Base-by-base conservation (phyloP, 2,329 filamentous ascomycete species). In the Alternaria ethzedia region DNA sequence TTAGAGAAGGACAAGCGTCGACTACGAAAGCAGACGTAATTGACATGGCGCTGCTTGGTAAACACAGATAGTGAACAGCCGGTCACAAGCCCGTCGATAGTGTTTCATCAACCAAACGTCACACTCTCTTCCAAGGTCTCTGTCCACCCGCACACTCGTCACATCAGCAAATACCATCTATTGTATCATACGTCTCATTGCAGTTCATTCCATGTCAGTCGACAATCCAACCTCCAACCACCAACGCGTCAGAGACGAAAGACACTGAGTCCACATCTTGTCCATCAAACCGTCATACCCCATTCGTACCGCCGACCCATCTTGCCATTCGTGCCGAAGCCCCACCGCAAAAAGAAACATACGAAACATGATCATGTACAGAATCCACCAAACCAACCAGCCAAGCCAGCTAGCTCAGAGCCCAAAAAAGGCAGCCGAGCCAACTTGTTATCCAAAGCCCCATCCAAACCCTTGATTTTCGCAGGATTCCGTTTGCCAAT, bases 341-440 rank as follows among this genome's bases (percentile, higher is more conserved):
- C 30, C 13, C 49, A 52, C 49, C 30, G 36, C 36, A 36, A 52
- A 52, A 41, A 7, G 36, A 32, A 52, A 52, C 49, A 41, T 52
- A 52, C 30, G 49, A 52, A 52, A 52, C 49, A 41, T 41, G 30
- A 52, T 52, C 49, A 52, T 52, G 49, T 52, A 52, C 49, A 52
- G 49, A 52, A 36, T 23, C 20, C 49, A 17, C 36, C 36, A 17
- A 41, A 17, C 3, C n/a, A 17, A 41, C 36, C 36, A 23, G 23
- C 23, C 23, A 23, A 23, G 23, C 23, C 23, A 23, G 23, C 23
- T 23, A 23, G 23, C 23, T 23, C 23, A 52, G 49, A 52, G 23
- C 49, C 28, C 20, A 17, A 17, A 41, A 15, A 15, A 20, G 20
- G 20, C 30, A 36, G 7, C 20, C 30, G 20, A 32, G 30, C 49